phyloP scores from a whole-genome alignment of 2,329 filamentous ascomycete species.

The Cladosporium cucumerinum region DNA sequence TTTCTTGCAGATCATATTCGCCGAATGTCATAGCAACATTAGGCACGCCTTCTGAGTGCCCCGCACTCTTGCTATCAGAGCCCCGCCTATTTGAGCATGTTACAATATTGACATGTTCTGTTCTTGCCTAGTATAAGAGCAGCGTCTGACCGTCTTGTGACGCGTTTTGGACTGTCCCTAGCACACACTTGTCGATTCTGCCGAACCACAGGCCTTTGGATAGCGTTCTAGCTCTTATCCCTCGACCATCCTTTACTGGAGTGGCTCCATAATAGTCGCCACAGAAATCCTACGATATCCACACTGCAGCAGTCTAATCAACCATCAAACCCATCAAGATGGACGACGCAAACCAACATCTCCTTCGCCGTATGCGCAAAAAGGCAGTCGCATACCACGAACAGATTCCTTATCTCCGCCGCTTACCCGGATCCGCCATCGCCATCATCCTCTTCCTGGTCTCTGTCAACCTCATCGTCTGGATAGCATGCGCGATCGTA shows the following conservation, averaged over 20 bases:
- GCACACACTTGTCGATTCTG: neutral
- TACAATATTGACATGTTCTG: neutral
- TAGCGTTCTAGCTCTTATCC: neutral
- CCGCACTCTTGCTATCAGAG: neutral
- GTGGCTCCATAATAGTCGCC: neutral
- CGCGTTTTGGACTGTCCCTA: neutral
- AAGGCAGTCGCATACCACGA: conserved; percentile 43
- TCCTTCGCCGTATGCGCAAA: neutral
- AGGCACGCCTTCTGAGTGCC: neutral
- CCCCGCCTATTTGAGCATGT: neutral
- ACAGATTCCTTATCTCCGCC: conserved; percentile 53
- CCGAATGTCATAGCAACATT: neutral
- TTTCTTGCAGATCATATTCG: neutral
- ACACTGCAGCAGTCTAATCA: neutral
- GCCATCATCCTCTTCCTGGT: conserved; percentile 55
- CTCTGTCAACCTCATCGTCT: conserved; percentile 54
- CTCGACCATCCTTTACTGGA: neutral
- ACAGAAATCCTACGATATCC: neutral
- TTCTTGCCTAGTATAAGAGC: neutral
- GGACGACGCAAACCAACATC: neutral
- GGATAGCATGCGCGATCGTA: conserved; percentile 57
- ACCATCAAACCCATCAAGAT: neutral
- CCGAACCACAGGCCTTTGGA: neutral
- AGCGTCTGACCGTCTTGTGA: neutral
- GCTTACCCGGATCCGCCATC: conserved; percentile 55